phyloP scores from a whole-genome alignment of 129 eudicot genomes.

The Logfia minima region DNA sequence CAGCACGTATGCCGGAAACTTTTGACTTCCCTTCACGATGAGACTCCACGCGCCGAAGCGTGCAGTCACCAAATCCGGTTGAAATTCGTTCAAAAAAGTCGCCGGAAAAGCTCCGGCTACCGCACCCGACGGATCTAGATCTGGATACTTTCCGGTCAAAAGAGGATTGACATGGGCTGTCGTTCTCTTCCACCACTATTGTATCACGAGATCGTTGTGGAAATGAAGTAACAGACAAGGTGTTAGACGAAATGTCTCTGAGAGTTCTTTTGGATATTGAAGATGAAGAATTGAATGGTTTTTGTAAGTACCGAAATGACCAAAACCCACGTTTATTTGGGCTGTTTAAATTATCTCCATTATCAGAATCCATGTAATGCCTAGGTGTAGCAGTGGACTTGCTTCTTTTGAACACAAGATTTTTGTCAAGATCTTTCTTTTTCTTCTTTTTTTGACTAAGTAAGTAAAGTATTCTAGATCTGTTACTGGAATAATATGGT shows the following conservation, averaged over 20 bases:
- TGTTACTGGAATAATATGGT: constrained; percentile 26
- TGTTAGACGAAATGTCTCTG: constrained; percentile 44
- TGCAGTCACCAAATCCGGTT: constrained; percentile 88
- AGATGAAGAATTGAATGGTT: constrained; percentile 23
- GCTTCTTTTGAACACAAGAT: constrained; percentile 55
- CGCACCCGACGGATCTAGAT: constrained; percentile 97
- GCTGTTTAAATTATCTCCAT: constrained; percentile 25
- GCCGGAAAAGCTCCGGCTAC: constrained; percentile 94
- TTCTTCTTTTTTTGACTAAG: constrained; percentile 64
- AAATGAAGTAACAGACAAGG: background rate
- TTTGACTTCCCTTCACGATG: constrained; percentile 74
- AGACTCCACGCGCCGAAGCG: constrained; percentile 83
- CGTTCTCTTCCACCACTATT: constrained; percentile 49
- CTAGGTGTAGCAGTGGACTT: constrained; percentile 67
- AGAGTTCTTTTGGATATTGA: constrained; percentile 16
- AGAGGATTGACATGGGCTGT: constrained; percentile 50
- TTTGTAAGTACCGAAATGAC: constrained; percentile 64
- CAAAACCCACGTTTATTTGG: constrained; percentile 65
- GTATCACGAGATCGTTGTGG: constrained; percentile 26
- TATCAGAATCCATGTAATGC: constrained; percentile 39
- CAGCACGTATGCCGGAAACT: constrained; percentile 27
- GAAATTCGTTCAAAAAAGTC: constrained; percentile 89
- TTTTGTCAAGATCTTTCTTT: constrained; percentile 35
- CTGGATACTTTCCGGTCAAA: constrained; percentile 71
- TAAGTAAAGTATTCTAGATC: constrained; percentile 56